Evolutionary conservation across 331 rosid species (phyloP).

Genomic region (Erythrophleum ivorense): DNA sequence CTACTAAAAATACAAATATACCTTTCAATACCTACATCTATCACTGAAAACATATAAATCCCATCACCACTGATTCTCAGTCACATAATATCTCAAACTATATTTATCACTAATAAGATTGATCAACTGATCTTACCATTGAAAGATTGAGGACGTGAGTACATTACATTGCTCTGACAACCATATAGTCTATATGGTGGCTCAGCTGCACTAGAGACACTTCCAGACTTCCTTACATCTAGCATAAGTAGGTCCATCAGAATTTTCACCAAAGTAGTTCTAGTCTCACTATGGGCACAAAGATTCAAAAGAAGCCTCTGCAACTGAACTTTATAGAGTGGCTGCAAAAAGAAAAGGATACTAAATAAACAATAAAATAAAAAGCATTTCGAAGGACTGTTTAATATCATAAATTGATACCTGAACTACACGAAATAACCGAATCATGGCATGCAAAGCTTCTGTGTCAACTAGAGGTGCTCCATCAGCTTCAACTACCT

Average conservation of each 20-base stretch:
- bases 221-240: conserved; percentile 68
- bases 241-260: conserved; percentile 85
- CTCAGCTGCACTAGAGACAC: conserved; percentile 48
- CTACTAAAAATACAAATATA: not conserved
- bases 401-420: conserved; percentile 48
- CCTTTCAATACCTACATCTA: not conserved
- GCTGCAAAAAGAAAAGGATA: conserved; percentile 61
- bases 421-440: conserved; percentile 96
- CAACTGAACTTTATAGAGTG: conserved; percentile 91
- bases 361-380: conserved; percentile 19
- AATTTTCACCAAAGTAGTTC: conserved; percentile 85
- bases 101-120: conserved; percentile 7
- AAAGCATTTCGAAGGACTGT: conserved; percentile 10
- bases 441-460: conserved; percentile 86
- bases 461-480: conserved; percentile 82
- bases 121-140: conserved; percentile 68
- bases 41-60: not conserved
- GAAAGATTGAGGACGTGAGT: conserved; percentile 88
- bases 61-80: not conserved
- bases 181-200: conserved; percentile 88
- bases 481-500: conserved; percentile 96
- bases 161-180: conserved; percentile 88
- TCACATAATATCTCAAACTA: not conserved
- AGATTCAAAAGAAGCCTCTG: conserved; percentile 96
- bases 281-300: conserved; percentile 87